phyloP scores from a whole-genome alignment of 129 eudicot genomes.

The Silybum marianum region DNA sequence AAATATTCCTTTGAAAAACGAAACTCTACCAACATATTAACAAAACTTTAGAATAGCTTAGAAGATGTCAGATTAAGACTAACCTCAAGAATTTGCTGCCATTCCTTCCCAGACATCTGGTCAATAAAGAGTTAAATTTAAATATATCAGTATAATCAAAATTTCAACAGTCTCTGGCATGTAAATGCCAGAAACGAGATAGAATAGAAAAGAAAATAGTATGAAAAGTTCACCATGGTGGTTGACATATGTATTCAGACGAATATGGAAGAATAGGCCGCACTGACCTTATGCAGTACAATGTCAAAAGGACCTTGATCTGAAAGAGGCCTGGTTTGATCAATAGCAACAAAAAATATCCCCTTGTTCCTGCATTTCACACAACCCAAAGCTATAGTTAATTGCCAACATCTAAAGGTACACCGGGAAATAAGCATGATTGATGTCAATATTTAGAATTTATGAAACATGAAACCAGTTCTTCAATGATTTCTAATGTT shows the following conservation, averaged over 20 bases:
- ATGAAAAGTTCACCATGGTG: constrained; percentile 36
- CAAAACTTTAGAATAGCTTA: background rate
- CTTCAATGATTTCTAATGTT: background rate
- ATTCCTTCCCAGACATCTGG: constrained; percentile 87
- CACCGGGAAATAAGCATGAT: background rate
- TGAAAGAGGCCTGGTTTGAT: constrained; percentile 75
- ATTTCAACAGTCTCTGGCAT: background rate
- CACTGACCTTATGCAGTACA: constrained; percentile 84
- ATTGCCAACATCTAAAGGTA: background rate
- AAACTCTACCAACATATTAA: background rate
- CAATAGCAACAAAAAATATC: constrained; percentile 88
- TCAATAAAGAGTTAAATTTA: background rate
- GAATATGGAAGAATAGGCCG: constrained; percentile 34
- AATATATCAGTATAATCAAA: constrained; percentile 13
- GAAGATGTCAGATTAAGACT: constrained; percentile 31
- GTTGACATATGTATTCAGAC: constrained; percentile 41
- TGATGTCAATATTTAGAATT: background rate
- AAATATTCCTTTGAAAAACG: background rate
- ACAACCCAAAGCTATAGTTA: background rate
- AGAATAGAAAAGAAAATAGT: background rate
- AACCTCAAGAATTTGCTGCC: constrained; percentile 93
- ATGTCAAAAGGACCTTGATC: constrained; percentile 99
- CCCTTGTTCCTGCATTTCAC: constrained; percentile 82
- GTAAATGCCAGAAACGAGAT: background rate
- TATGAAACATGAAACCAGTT: too few species aligned